Evolutionary conservation across 352 stramenopile species (phyloP).

Genomic region (Phytophthora parvispora): DNA sequence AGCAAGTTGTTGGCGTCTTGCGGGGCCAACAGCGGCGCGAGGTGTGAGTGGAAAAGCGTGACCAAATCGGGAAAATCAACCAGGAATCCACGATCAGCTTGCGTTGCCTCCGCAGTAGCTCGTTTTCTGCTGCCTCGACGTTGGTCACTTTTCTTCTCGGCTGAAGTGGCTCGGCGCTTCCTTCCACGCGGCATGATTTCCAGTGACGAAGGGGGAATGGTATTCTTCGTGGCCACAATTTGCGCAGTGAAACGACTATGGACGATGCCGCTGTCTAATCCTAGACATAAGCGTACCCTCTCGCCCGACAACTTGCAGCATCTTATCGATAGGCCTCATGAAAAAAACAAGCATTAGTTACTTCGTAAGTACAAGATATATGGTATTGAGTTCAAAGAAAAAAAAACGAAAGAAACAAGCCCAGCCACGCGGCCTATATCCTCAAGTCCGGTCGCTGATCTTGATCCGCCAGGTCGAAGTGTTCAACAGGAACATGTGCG

Average conservation of each 20-base stretch:
- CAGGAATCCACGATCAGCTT: not conserved
- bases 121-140: not conserved
- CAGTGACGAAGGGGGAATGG: not conserved
- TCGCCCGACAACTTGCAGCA: not conserved
- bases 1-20: constrained; percentile 2
- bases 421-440: not conserved
- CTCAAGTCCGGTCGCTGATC: constrained; percentile 50
- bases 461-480: constrained; percentile 76
- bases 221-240: not conserved
- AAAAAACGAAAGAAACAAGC: not conserved
- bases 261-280: not conserved
- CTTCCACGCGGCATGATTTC: not conserved
- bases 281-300: not conserved
- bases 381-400: constrained; percentile 6
- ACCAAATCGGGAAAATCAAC: not conserved
- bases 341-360: too few species aligned
- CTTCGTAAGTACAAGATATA: too few species aligned
- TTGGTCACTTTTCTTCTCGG: not conserved
- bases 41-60: constrained; percentile 4
- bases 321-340: too few species aligned
- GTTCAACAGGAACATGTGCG: constrained; percentile 80
- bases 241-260: not conserved
- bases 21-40: not conserved
- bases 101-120: not conserved
- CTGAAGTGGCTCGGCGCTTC: not conserved